Evolutionary conservation across 2,329 filamentous ascomycete species (phyloP).

Genomic region (Zasmidium cellare): DNA sequence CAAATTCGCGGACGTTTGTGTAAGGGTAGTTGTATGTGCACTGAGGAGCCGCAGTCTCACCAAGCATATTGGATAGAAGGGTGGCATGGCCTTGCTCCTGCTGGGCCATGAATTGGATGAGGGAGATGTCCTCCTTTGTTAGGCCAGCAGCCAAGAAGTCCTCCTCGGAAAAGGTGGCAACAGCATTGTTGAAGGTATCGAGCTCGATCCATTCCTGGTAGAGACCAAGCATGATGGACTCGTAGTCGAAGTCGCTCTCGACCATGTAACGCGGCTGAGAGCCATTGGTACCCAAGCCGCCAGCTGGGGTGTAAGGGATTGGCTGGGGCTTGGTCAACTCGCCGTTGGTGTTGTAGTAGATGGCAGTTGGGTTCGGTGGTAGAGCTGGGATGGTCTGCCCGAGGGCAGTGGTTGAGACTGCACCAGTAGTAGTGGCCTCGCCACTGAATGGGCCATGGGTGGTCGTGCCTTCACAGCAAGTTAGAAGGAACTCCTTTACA

Average conservation of each 20-base stretch:
- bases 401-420: conserved; percentile 59
- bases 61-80: conserved; percentile 75
- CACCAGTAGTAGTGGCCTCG: conserved; percentile 68
- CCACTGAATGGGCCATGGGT: conserved; percentile 70
- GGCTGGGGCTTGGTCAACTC: conserved; percentile 66
- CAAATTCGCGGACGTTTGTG: conserved; percentile 70
- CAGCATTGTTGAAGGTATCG: conserved; percentile 76
- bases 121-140: conserved; percentile 65
- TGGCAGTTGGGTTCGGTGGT: conserved; percentile 62
- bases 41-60: conserved; percentile 66
- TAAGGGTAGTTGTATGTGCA: conserved; percentile 84
- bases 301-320: conserved; percentile 67
- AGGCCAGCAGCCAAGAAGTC: conserved; percentile 72
- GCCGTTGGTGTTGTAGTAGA: conserved; percentile 71
- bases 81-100: conserved; percentile 79
- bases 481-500: background rate
- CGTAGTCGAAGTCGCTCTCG: conserved; percentile 79
- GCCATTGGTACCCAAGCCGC: conserved; percentile 78
- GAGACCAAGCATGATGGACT: conserved; percentile 71
- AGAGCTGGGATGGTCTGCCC: conserved; percentile 59
- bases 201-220: conserved; percentile 87
- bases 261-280: conserved; percentile 73
- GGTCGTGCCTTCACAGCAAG: conserved; percentile 43
- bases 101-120: conserved; percentile 75
- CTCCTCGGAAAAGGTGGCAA: conserved; percentile 65